Evolutionary conservation across 805 yeast genomes (phyloP).

Genomic region (Candida lessepsii): DNA sequence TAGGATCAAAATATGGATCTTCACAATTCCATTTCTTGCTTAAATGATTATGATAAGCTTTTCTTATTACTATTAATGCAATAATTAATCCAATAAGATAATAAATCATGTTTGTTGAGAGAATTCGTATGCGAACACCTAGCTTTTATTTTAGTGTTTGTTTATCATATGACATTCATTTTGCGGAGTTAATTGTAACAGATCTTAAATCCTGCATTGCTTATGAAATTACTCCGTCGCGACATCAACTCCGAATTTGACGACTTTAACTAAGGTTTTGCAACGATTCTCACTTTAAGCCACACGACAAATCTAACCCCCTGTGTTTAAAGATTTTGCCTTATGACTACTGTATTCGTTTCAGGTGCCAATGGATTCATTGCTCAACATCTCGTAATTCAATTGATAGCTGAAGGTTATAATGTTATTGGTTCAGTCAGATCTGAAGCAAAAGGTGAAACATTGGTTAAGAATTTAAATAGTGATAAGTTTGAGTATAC

Average conservation of each 20-base stretch:
- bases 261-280: too few species aligned
- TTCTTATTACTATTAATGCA: not conserved
- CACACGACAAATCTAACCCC: too few species aligned
- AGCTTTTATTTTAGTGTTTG: not conserved
- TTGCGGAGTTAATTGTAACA: too few species aligned
- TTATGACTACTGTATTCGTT: constrained; percentile 16
- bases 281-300: too few species aligned
- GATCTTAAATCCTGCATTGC: too few species aligned
- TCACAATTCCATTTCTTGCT: constrained; percentile 13
- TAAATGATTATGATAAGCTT: constrained; percentile 3
- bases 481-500: constrained; percentile 20
- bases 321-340: too few species aligned
- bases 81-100: constrained; percentile 1
- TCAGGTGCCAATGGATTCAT: constrained; percentile 58
- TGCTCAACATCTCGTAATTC: constrained; percentile 49
- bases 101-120: constrained; percentile 1
- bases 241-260: too few species aligned
- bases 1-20: not conserved
- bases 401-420: constrained; percentile 39
- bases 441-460: constrained; percentile 41
- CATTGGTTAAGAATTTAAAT: constrained; percentile 20
- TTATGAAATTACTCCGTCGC: too few species aligned
- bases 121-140: too few species aligned
- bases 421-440: constrained; percentile 54
- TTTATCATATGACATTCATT: not conserved